Evolutionary conservation across 2,329 filamentous ascomycete species (phyloP), one percentile per base, ranked within the genome.

Genomic region (Botrytis sinoallii): DNA sequence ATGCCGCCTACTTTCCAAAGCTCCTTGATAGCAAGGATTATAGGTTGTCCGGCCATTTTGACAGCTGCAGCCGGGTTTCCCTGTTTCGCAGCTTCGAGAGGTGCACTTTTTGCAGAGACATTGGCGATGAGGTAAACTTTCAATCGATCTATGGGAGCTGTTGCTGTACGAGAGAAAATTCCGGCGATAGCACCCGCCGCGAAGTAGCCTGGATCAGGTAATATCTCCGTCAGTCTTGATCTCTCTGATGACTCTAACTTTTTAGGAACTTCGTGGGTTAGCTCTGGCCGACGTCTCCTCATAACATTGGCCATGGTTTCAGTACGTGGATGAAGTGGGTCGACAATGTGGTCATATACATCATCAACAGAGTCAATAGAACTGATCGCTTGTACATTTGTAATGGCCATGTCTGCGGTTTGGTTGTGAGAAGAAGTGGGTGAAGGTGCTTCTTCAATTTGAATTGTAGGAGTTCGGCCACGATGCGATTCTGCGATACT

Each of bases 61-160:
- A 91, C 83, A 42, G 91, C 93, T 74, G 85, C 83, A 18, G 92
- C 76, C 2, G 92, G 86, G 64, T 90, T 88, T 44, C 93, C 94
- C 74, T 90, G 87, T 81, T 92, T 94, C 5, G 90, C 89, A 22
- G 92, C 91, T 73, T 88, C 83, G 64, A 91, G 83, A 16, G 90
- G 89, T 73, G 88, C 86, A 78, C 86, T 84, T 77, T 88, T 80
- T 74, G 86, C 87, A 73, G 86, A 85, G 74, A 94, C 97, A 83
- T 97, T 95, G 71, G 97, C 95, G 79, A 99, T 96, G 71, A 99
- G 89, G 83, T 97, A 98, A 77, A 99, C 96, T 85, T 98, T 98
- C 74, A 99, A 87, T 79, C 96, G 94, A 85, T 99, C 96, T 83
- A 99, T 91, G 75, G 96, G 96, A 75, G 96, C 96, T 78, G 96